Evolutionary conservation across 2,329 filamentous ascomycete genomes (phyloP), one percentile per base, ranked within the genome.

Genomic region (Hypoxylon sp.): DNA sequence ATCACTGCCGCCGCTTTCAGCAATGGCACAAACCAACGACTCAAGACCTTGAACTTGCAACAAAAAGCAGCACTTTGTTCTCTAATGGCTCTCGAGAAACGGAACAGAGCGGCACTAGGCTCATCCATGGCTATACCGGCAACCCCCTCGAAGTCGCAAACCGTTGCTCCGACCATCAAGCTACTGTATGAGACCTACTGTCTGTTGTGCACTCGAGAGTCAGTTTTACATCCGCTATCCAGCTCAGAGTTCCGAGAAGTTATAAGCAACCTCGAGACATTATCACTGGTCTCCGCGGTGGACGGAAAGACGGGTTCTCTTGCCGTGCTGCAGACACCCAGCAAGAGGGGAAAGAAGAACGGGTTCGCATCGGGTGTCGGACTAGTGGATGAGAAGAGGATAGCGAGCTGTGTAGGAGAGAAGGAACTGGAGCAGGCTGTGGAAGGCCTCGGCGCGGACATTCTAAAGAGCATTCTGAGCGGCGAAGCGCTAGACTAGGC

Each of bases 11-110:
- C 90, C 3, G 89, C 91, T 1, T 97, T 99, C 71, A 90, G 89
- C 69, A 93, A 97, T 63, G 92, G 92, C 25, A 89, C 91, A 1
- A 83, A 80, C 8, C 91, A 97, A 63, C 84, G 94, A 50, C 83
- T 99, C 9, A 88, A 89, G 70, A 86, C 87, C 3, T 82, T 99
- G 48, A 99, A 97, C 68, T 80, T 99, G 2, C 95, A 99, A 68
- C 94, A 99, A 71, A 97, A 96, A 71, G 94, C 93, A 3, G 91
- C 93, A 0, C 79, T 99, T 7, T 99, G 94, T 73, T 85, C 93
- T 0, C 78, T 99, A 9, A 81, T 93, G 27, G 90, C 91, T 2
- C 83, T 94, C n/a, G 92, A 97, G 69, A 90, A 88, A 63, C 85
- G 84, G 57, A 87, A 83, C 60, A 78, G 83, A 37, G 75, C 75